Conservation (phyloP, 768 basidiomycete species). For the Tricholoma matsutake region DNA sequence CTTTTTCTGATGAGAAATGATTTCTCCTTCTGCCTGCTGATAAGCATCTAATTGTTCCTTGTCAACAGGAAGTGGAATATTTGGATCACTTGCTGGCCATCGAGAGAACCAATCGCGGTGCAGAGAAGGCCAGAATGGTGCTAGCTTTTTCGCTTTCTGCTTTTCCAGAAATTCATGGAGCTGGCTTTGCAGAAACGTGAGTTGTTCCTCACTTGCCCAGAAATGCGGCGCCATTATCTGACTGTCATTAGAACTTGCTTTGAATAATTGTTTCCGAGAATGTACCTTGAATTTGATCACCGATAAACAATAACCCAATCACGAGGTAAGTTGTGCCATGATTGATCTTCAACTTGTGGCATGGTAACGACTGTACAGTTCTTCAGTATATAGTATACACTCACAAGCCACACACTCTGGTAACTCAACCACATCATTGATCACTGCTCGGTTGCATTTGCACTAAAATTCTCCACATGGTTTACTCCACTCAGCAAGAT, state of each 20-base stretch:
- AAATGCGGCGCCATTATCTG: neutral
- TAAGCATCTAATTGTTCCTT: neutral
- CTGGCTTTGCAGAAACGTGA: neutral
- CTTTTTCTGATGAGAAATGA: neutral
- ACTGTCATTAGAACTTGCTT: neutral
- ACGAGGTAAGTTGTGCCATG: neutral
- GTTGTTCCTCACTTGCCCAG: slow-evolving; percentile 1
- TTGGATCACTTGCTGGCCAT: neutral
- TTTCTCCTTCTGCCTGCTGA: too few species aligned
- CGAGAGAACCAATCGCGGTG: neutral
- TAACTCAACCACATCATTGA: neutral
- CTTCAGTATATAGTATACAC: slow-evolving; percentile 1
- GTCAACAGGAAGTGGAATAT: neutral
- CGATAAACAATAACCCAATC: neutral
- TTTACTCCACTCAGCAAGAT: neutral
- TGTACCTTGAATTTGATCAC: too few species aligned
- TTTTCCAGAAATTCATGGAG: neutral
- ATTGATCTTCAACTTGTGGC: too few species aligned
- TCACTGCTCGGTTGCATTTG: neutral
- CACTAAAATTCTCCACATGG: neutral
- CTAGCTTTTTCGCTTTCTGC: neutral
- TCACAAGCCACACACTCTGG: too few species aligned
- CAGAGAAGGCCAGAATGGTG: neutral
- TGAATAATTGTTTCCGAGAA: neutral
- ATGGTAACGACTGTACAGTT: neutral